phyloP scores from a whole-genome alignment of 495 filamentous ascomycete genomes.

The Daldinia decipiens region DNA sequence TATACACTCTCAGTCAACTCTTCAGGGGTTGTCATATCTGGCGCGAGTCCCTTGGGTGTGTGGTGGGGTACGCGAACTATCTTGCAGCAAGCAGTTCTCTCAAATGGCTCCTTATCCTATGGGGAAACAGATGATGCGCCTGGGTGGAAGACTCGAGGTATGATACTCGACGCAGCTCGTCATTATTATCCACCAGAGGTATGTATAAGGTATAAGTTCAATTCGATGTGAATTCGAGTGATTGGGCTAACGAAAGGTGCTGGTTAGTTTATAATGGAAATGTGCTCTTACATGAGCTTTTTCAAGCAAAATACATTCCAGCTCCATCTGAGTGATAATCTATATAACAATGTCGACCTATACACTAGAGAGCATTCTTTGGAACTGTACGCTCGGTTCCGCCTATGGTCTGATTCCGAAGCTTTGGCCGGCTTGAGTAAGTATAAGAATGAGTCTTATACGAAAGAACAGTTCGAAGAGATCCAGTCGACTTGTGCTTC shows the following conservation, averaged over 20 bases:
- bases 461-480: constrained; percentile 53
- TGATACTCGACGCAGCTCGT: constrained; percentile 62
- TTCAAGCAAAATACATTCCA: constrained; percentile 67
- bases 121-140: constrained; percentile 57
- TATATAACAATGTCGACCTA: constrained; percentile 55
- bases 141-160: constrained; percentile 60
- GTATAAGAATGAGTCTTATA: constrained; percentile 61
- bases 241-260: neutral
- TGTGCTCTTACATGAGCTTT: constrained; percentile 64
- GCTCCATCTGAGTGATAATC: constrained; percentile 63
- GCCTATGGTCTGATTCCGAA: constrained; percentile 51
- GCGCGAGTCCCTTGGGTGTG: constrained; percentile 61
- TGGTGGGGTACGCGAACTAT: constrained; percentile 65
- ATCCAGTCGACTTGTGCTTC: constrained; percentile 58
- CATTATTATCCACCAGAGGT: constrained; percentile 61
- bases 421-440: constrained; percentile 57
- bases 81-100: constrained; percentile 58
- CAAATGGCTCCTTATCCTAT: constrained; percentile 47
- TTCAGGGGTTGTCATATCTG: constrained; percentile 55
- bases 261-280: constrained; percentile 58
- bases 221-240: neutral
- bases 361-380: constrained; percentile 53
- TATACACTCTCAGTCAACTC: constrained; percentile 56
- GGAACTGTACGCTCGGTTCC: constrained; percentile 58
- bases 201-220: constrained; percentile 17